Base-by-base conservation (phyloP, 2,329 filamentous ascomycete species). In the Calonectria leucothoes region DNA sequence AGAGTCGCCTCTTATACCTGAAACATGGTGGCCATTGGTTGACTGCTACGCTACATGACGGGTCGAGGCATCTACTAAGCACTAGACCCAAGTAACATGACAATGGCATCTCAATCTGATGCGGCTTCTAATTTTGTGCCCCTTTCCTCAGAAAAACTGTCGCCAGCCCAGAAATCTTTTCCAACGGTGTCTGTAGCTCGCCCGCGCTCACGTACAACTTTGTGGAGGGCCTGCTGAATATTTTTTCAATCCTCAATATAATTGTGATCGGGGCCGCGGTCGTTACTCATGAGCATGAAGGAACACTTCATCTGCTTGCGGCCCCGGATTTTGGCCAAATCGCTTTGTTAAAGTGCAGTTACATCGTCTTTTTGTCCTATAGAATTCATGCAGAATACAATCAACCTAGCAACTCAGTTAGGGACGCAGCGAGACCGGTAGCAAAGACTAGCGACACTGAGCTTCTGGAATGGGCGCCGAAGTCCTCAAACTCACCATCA, bases 201-300 rank as follows among this genome's bases (percentile, higher is more conserved):
- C 39, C 15, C n/a, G 20, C 39, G 39, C 39, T n/a, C 6, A 6
- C 17, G 20, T n/a, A 20, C 39, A 42, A 2, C 6, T 7, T 42
- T n/a, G 39, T n/a, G 10, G 33, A 8, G 2, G 33, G 10, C 10
- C 49, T 25, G n/a, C 48, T 14, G 5, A 74, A 55, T 4, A 5
- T 68, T 6, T 65, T 65, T 27, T 57, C 64, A 55, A 2, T 55
- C 49, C 27, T 66, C 59, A 3, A 74, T 74, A 10, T 55, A 71
- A 35, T 37, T 71, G 17, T 59, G 55, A 31, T 73, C 55, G 11
- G 63, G 67, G 11, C 67, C 64, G 4, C 52, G 61, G 20, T 49
- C 70, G 11, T 61, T 73, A 0, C 23, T n/a, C 4, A 51, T 69
- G 11, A 52, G 66, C 11, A 23, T 45, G 5, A 59, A 42, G 2